Evolutionary conservation across 2,329 filamentous ascomycete species (phyloP).

Genomic region (Esteya vermicola): DNA sequence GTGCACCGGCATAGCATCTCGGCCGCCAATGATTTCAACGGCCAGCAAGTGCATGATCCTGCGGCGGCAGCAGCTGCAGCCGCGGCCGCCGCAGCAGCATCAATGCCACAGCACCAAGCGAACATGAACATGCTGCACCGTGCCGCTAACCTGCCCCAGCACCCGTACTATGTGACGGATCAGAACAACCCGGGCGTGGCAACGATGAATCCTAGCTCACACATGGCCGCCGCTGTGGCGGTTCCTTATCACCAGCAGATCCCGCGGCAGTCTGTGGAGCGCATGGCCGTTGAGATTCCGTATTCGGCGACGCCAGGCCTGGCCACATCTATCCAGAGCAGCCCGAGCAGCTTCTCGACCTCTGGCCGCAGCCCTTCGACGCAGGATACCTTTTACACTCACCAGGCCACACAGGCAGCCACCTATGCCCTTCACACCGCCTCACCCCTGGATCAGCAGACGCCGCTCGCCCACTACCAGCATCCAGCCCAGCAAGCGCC

Average conservation of each 20-base stretch:
- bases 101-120: slow-evolving; percentile 17
- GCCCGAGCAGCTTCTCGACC: slow-evolving; percentile 43
- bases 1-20: slow-evolving; percentile 33
- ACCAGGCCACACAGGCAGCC: slow-evolving; percentile 32
- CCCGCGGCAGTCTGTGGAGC: slow-evolving; percentile 32
- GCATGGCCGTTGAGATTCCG: slow-evolving; percentile 33
- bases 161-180: slow-evolving; percentile 43
- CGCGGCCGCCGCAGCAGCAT: slow-evolving; percentile 2
- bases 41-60: slow-evolving; percentile 23
- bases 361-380: slow-evolving; percentile 38
- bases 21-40: slow-evolving; percentile 29
- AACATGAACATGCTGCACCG: slow-evolving; percentile 34
- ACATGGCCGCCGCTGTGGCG: slow-evolving; percentile 21
- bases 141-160: slow-evolving; percentile 29
- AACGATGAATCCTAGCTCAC: slow-evolving; percentile 36
- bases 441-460: slow-evolving; percentile 30
- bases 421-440: slow-evolving; percentile 32
- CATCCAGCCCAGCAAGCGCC: slow-evolving; percentile 18
- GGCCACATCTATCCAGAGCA: slow-evolving; percentile 37
- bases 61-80: slow-evolving; percentile 2
- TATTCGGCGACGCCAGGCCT: slow-evolving; percentile 32
- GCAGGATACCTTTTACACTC: slow-evolving; percentile 43
- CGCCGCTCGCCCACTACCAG: slow-evolving; percentile 21
- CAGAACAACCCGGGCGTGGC: slow-evolving; percentile 47
- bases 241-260: slow-evolving; percentile 29